phyloP scores from a whole-genome alignment of 2,329 filamentous ascomycete species.

The Pyrenophora graminea region DNA sequence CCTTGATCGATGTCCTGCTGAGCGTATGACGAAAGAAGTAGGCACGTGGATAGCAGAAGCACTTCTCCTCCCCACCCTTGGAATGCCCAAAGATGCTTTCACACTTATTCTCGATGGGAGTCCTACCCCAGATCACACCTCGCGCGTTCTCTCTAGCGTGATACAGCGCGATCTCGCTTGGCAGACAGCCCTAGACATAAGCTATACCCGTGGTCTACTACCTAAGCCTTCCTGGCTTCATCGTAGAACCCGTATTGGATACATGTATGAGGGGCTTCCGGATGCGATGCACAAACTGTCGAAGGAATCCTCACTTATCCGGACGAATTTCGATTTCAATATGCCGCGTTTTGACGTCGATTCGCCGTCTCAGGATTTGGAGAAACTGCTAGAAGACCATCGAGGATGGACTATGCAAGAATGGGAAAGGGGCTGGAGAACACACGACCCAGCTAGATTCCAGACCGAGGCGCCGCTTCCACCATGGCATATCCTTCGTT shows the following conservation, averaged over 20 bases:
- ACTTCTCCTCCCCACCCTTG: no score
- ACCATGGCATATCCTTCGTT: neutral
- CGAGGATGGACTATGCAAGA: neutral
- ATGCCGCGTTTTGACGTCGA: neutral
- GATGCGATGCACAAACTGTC: neutral
- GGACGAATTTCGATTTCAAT: no score
- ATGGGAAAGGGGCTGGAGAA: neutral
- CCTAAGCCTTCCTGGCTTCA: neutral
- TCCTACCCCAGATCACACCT: neutral
- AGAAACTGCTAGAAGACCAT: neutral
- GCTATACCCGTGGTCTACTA: neutral
- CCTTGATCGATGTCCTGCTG: no score
- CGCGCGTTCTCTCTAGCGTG: neutral
- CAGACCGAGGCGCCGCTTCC: neutral
- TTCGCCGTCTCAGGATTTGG: neutral
- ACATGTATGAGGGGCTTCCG: neutral
- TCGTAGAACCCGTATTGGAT: neutral
- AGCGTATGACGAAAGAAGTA: no score
- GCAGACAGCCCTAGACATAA: neutral
- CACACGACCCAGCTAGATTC: neutral
- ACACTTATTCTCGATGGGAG: constrained; percentile 12
- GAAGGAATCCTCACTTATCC: neutral
- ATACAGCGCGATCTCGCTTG: neutral
- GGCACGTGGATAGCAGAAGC: no score
- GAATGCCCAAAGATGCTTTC: neutral